phyloP scores from a whole-genome alignment of 192 early-diverging fungal species.

The Gonapodya sp. region DNA sequence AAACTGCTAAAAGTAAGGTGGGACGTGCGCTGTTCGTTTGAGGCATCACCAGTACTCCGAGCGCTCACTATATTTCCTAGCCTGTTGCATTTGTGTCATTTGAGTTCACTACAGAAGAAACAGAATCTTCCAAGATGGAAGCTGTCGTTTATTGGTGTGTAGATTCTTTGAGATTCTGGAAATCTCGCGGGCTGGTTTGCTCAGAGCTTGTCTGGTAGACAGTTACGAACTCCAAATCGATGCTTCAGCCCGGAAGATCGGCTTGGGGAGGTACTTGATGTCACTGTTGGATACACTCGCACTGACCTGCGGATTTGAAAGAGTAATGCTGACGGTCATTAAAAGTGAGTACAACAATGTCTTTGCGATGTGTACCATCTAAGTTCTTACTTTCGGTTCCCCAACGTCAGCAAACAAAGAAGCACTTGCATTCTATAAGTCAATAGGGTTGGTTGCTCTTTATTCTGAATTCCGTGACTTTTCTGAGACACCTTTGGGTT shows the following conservation, averaged over 20 bases:
- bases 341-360: background rate
- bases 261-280: constrained; percentile 1
- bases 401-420: background rate
- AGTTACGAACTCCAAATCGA: constrained; percentile 2
- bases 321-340: background rate
- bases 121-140: background rate
- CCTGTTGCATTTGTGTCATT: background rate
- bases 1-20: background rate
- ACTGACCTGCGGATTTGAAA: background rate
- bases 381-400: background rate
- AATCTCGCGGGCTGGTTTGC: no score
- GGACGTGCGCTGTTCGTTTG: no score
- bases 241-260: background rate
- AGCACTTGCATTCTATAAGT: background rate
- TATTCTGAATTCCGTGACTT: no score
- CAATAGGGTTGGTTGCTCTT: constrained; percentile 5
- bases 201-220: no score
- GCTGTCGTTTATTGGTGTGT: background rate
- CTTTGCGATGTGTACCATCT: no score
- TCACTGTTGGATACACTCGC: background rate
- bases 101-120: constrained; percentile 3
- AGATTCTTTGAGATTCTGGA: background rate
- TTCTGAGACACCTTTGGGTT: background rate
- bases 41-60: no score
- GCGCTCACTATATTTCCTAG: background rate